These are phyloP conservation scores for Candida namnaoensis DNA, from an alignment of 805 yeast species.

Conservation along the genomic window DNA sequence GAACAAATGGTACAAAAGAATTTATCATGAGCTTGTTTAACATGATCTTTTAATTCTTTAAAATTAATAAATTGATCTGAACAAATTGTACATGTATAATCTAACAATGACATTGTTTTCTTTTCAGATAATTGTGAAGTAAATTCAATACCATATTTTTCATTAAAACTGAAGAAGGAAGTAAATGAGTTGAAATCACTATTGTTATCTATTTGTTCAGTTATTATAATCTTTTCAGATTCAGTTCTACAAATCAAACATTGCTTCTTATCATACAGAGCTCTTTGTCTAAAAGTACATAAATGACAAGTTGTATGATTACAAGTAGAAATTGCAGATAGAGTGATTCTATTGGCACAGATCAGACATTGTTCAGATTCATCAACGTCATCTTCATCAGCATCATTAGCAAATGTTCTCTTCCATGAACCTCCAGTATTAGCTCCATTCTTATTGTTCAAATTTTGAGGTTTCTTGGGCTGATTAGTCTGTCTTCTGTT, in stretches of 20 bases:
- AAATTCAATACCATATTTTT: conserved; percentile 48
- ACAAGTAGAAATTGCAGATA: conserved; percentile 72
- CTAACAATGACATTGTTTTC: conserved; percentile 42
- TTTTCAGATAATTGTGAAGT: conserved; percentile 40
- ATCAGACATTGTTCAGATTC: conserved; percentile 58
- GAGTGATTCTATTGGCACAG: conserved; percentile 67
- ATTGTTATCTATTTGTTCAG: conserved; percentile 28
- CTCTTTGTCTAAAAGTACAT: conserved; percentile 79
- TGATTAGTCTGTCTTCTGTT: conserved; percentile 2
- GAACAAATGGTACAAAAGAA: conserved; percentile 72
- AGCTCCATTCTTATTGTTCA: too few species aligned
- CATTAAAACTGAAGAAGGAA: conserved; percentile 29
- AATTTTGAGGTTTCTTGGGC: neutral
- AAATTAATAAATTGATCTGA: conserved; percentile 34
- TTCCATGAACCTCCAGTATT: conserved; percentile 8
- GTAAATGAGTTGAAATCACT: conserved; percentile 20
- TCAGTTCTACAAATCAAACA: conserved; percentile 86
- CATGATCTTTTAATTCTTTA: conserved; percentile 58
- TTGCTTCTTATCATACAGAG: conserved; percentile 59
- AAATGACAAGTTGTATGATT: conserved; percentile 76
- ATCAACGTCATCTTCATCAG: conserved; percentile 22
- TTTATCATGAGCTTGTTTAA: conserved; percentile 51
- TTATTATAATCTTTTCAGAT: conserved; percentile 45
- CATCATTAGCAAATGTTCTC: conserved; percentile 8
- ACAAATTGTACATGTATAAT: conserved; percentile 41